A percentile compares a stretch with the other conserved stretches of the same genome.
phyloP scores from a whole-genome alignment of 2,329 filamentous ascomycete genomes.

The Claviceps maximensis region DNA sequence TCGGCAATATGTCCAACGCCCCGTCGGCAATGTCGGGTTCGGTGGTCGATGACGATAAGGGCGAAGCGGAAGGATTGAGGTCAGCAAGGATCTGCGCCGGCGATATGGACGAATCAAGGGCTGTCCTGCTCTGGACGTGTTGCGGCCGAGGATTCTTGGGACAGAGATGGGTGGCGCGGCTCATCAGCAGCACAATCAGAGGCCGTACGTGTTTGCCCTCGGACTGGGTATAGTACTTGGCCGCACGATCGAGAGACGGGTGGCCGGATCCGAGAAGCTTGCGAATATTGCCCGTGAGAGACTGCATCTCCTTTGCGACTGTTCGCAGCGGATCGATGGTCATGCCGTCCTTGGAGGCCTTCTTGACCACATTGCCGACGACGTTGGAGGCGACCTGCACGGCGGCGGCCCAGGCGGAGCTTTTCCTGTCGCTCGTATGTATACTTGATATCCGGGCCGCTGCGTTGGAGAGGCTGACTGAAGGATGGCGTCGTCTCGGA shows the following conservation, averaged over 20 bases:
- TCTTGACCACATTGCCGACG: slow-evolving; percentile 52
- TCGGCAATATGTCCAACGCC: slow-evolving; percentile 67
- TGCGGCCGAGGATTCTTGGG: slow-evolving; percentile 37
- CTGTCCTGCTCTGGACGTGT: slow-evolving; percentile 27
- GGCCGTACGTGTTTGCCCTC: slow-evolving; percentile 96
- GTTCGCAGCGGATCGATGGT: slow-evolving; percentile 77
- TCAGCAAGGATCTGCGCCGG: slow-evolving; percentile 55
- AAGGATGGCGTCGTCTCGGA: slow-evolving; percentile 20
- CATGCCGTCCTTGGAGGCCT: slow-evolving; percentile 51
- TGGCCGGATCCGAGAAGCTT: slow-evolving; percentile 90
- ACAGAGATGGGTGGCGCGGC: slow-evolving; percentile 74
- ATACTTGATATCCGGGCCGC: slow-evolving; percentile 21
- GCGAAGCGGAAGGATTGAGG: slow-evolving; percentile 54
- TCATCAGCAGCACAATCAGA: slow-evolving; percentile 91
- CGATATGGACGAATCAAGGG: slow-evolving; percentile 42
- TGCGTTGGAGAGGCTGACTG: slow-evolving; percentile 14
- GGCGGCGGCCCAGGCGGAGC: slow-evolving; percentile 64
- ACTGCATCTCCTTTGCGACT: slow-evolving; percentile 94
- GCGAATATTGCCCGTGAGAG: slow-evolving; percentile 82
- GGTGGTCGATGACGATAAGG: slow-evolving; percentile 24
- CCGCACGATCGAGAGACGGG: slow-evolving; percentile 83
- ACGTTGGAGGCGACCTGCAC: slow-evolving; percentile 58
- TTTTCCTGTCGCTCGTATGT: slow-evolving; percentile 30
- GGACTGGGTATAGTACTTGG: slow-evolving; percentile 95
- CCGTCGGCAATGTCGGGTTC: slow-evolving; percentile 23